Evolutionary conservation across 1,284 basidiomycete genomes (phyloP).

Genomic region (Pulchroboletus neoregius): DNA sequence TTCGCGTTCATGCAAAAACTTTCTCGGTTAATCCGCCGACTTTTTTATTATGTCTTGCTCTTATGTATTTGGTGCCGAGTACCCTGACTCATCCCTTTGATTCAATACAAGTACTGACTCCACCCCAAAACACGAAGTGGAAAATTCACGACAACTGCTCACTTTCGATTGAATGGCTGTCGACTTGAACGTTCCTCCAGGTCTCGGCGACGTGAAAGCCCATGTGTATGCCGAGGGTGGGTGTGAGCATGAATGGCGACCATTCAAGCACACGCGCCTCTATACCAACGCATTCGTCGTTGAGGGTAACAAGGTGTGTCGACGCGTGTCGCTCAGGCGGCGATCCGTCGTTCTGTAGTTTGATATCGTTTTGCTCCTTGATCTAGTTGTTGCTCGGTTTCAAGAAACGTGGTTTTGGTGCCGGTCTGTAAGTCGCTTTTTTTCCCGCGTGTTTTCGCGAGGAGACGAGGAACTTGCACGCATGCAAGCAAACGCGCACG

Average conservation of each 20-base stretch:
- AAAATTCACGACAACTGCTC: too few species aligned
- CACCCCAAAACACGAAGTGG: not conserved
- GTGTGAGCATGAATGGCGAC: conserved; percentile 26
- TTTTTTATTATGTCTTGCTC: not conserved
- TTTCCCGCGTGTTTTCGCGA: not conserved
- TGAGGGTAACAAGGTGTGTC: conserved; percentile 26
- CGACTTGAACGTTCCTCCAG: conserved; percentile 24
- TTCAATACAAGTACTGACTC: not conserved
- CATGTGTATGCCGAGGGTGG: conserved; percentile 25
- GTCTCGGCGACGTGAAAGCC: conserved; percentile 19
- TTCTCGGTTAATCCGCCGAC: not conserved
- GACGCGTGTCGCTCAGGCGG: not conserved
- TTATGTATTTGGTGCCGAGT: not conserved
- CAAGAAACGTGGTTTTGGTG: conserved; percentile 48
- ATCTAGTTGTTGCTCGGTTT: conserved; percentile 42
- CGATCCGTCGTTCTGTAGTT: not conserved
- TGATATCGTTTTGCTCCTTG: too few species aligned
- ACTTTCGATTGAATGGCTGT: conserved; percentile 14
- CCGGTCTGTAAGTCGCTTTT: conserved; percentile 35
- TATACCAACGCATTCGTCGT: conserved; percentile 39
- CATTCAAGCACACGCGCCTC: conserved; percentile 24
- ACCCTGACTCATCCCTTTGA: not conserved
- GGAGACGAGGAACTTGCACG: not conserved
- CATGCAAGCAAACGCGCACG: not conserved
- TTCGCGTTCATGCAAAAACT: not conserved